Evolutionary conservation across 768 basidiomycete genomes (phyloP).

Genomic region (Nevesoporus exiguus): DNA sequence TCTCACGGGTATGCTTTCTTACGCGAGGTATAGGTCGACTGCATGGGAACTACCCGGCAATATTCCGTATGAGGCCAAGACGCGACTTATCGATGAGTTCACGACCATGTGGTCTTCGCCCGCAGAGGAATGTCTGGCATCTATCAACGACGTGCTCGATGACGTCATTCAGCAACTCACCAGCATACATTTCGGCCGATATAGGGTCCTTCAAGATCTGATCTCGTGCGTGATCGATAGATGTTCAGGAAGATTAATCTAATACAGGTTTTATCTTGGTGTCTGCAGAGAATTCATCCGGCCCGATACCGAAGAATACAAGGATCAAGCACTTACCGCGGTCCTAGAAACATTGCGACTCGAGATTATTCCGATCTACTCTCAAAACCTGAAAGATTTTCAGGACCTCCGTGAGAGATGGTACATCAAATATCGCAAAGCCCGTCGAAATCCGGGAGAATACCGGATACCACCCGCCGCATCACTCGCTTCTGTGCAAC

Average conservation of each 20-base stretch:
- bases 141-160: conserved; percentile 31
- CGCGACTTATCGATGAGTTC: conserved; percentile 33
- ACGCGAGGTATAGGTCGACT: conserved; percentile 29
- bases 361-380: conserved; percentile 40
- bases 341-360: conserved; percentile 36
- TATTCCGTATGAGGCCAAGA: conserved; percentile 40
- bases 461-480: neutral
- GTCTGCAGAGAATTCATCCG: conserved; percentile 26
- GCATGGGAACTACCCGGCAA: conserved; percentile 44
- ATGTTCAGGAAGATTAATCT: neutral
- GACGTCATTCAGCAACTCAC: conserved; percentile 29
- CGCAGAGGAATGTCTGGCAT: conserved; percentile 32
- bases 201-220: conserved; percentile 32
- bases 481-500: neutral
- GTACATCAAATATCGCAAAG: conserved; percentile 24
- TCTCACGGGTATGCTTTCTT: neutral
- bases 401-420: conserved; percentile 21
- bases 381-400: conserved; percentile 31
- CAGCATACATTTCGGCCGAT: conserved; percentile 39
- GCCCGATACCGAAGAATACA: conserved; percentile 29
- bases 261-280: no score
- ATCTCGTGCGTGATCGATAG: conserved; percentile 32
- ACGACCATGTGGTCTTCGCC: conserved; percentile 38
- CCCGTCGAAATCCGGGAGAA: neutral
- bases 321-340: conserved; percentile 18